Evolutionary conservation across 2,329 filamentous ascomycete species (phyloP), one percentile per base, ranked within the genome.

Genomic region (Apiospora phragmitis): DNA sequence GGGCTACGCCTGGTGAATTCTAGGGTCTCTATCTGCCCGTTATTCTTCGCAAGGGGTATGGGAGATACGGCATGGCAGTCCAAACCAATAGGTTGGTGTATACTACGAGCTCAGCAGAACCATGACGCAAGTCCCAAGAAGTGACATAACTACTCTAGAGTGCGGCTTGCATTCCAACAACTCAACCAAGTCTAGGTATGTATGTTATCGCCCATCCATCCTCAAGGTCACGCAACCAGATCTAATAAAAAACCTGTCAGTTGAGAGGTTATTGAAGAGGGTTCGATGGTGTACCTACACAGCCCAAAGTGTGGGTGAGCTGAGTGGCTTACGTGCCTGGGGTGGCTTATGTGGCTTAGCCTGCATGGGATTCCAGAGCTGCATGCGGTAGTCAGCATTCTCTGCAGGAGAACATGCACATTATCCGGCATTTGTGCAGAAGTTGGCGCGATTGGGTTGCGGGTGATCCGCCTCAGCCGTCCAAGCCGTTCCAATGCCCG

Each of bases 401-500:
- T 21, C 3, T 55, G 49, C 24, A 26, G 24, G n/a, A 24, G 21
- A 24, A 8, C 45, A 51, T 51, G 49, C 49, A 55, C 49, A 26
- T 18, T 32, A 16, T 8, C 29, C 49, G 47, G 24, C 49, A 55
- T 59, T 59, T 59, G 51, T 55, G 49, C 49, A 55, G 49, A 18
- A 55, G 49, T 32, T 59, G 55, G 29, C 38, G 55, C 29, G 21
- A 59, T 59, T 59, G 55, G 55, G 32, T 38, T 62, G 51, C 51
- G 55, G 55, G 55, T 35, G 49, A 55, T 55, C 49, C 49, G 51
- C 51, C 51, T 59, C 51, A 59, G 51, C 51, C 51, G 51, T 59
- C 51, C 51, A 21, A 59, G 49, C 26, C 49, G 49, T 12, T 55
- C 49, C 49, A 55, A 29, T 55, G 24, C 49, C 49, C 14, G 51